Evolutionary conservation across 371 early-diverging fungal species (phyloP), one percentile per base, ranked within the genome.

Genomic region (Funneliformis caledonium): DNA sequence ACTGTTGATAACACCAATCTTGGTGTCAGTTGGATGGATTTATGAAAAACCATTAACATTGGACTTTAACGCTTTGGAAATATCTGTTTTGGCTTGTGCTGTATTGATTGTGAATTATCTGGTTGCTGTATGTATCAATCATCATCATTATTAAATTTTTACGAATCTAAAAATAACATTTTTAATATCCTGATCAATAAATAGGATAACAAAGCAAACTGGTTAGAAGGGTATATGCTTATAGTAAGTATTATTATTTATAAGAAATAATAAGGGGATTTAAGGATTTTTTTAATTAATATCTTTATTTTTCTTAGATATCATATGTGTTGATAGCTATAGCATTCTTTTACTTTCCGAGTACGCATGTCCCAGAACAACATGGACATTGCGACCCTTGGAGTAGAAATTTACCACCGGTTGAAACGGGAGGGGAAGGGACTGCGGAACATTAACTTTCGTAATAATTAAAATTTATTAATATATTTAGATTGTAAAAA

Each of bases 181-280:
- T 26, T 26, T 26, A 26, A 26, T 26, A 26, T 26, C 26, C 26
- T 26, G 26, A 26, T 26, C 26, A 26, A 26, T 26, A 26, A 26
- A 26, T 72, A 72, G 72, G 72, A 78, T 60, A 78, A 64, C 43
- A 67, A 52, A 59, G 79, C 60, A 6, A 67, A 48, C 43, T 78
- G 79, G 79, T n/a, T 78, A 52, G 79, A 78, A 56, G 79, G 79
- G 10, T 43, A 45, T 37, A 78, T 78, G 60, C 33, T 78, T n/a
- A 16, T 78, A 12, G 79, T 76, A 76, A 60, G 77, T 76, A 26
- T 70, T 76, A 14, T 64, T n/a, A 47, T 73, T 68, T 37, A 37
- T 68, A 5, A 8, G 26, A 26, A 47, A 70, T 42, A 12, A 43
- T 52, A 22, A 48, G 14, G 16, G 19, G 19, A 50, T 47, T 8